A percentile compares a stretch with the other conserved stretches of the same genome.
Conservation (phyloP, 208 protist species). For the Wallacemonas sp. region DNA sequence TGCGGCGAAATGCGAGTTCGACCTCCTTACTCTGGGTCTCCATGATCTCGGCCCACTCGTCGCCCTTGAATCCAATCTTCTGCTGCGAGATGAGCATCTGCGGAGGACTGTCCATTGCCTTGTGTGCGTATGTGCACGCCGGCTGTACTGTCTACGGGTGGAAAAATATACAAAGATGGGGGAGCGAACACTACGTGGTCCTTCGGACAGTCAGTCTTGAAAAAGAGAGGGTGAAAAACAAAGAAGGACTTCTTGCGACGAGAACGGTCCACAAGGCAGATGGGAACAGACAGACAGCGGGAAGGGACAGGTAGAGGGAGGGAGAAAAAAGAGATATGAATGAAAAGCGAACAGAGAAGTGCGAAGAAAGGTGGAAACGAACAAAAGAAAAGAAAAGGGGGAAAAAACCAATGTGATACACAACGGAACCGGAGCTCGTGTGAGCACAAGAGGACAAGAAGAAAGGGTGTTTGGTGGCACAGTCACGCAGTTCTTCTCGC, state of each 20-base stretch:
- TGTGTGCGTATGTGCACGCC: background rate
- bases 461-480: too few relatives aligned
- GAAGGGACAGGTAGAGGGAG: background rate
- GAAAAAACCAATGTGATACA: too few relatives aligned
- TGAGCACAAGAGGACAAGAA: too few relatives aligned
- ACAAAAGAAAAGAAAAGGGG: background rate
- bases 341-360: slow-evolving; percentile 9
- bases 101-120: slow-evolving; percentile 1
- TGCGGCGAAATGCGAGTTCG: slow-evolving; percentile 24
- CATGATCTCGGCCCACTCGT: slow-evolving; percentile 38
- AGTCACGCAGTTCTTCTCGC: too few relatives aligned
- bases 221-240: too few relatives aligned
- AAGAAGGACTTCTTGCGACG: too few relatives aligned
- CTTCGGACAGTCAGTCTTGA: too few relatives aligned
- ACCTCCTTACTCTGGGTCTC: slow-evolving; percentile 28
- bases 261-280: too few relatives aligned
- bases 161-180: too few relatives aligned
- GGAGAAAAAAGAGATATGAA: background rate
- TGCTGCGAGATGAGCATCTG: slow-evolving; percentile 34
- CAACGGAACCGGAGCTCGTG: too few relatives aligned
- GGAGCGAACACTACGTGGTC: too few relatives aligned
- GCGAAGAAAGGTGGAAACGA: background rate
- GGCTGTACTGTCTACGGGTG: too few relatives aligned
- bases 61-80: slow-evolving; percentile 50
- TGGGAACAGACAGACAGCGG: background rate